Evolutionary conservation across 345 rosid genomes (phyloP).

Genomic region (Gossypium stocksii): DNA sequence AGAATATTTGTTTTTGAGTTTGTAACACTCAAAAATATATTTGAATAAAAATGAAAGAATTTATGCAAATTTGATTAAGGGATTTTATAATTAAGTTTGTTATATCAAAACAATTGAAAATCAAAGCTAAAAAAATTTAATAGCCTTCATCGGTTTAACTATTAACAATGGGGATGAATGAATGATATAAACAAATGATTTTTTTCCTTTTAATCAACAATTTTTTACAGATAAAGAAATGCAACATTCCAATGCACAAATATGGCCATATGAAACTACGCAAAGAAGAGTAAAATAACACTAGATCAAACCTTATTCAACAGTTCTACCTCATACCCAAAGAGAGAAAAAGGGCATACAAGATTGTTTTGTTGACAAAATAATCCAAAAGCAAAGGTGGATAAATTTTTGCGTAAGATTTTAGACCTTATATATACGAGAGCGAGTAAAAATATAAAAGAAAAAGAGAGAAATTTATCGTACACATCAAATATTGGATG

Average conservation of each 20-base stretch:
- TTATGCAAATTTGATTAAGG: too few species aligned
- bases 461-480: constrained; percentile 10
- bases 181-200: too few species aligned
- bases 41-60: too few species aligned
- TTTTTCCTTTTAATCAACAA: neutral
- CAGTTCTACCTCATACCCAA: constrained; percentile 29
- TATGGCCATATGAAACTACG: constrained; percentile 20
- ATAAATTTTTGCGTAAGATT: constrained; percentile 28
- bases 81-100: too few species aligned
- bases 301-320: constrained; percentile 28
- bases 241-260: constrained; percentile 25
- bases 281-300: constrained; percentile 20
- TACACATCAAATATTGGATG: neutral
- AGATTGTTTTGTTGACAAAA: constrained; percentile 21
- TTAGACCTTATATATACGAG: constrained; percentile 16
- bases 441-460: neutral
- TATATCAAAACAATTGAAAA: too few species aligned
- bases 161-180: too few species aligned
- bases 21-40: too few species aligned
- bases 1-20: too few species aligned
- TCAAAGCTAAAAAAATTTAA: too few species aligned
- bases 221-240: constrained; percentile 23
- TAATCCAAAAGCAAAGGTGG: constrained; percentile 20
- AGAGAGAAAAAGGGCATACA: neutral
- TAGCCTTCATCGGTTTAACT: too few species aligned